Evolutionary conservation across 129 eudicot genomes (phyloP), one percentile per base, ranked within the genome.

Genomic region (Kitagawia praeruptora): DNA sequence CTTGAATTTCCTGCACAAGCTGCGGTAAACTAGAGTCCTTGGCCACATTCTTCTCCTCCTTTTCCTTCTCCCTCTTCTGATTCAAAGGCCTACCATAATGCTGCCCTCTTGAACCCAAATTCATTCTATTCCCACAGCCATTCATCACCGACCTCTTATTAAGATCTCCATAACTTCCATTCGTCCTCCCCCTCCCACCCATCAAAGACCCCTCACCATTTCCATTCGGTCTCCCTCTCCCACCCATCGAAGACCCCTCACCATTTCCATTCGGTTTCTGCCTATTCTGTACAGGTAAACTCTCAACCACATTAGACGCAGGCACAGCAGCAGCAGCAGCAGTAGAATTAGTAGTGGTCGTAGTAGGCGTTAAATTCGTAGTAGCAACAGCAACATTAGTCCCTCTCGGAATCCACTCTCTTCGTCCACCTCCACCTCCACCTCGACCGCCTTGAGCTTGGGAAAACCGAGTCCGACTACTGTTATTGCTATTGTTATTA

Each of bases 1-100:
- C 98, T 87, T 95, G 93, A 81, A 92, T 92, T 81, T 92, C 97
- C 80, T 92, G 97, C 80, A 95, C 96, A 48, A 92, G 93, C 41
- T 87, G 96, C 27, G 98, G 98, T 80, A 92, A 56, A 75, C 82
- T 80, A 3, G 66, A 16, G 66, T 82, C 82, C 83, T 83, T 85
- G 14, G 47, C 77, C 51, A 21, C 83, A 73, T 58, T 82, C 39
- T 77, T 85, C 85, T 83, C 84, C 78, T 85, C 89, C 39, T 77
- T 85, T 83, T 83, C 84, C 78, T 82, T 85, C 44, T 85, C 89
- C 25, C 86, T 85, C 79, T 76, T 79, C 70, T 66, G 85, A 82
- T 85, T 77, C 25, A 42, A 54, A 73, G 80, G 84, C 58, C 85
- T 84, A 39, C 85, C 80, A 21, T 70, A 18, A 58, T 78, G 82